These are phyloP conservation scores for Malassezia furfur DNA, from an alignment of 1,284 basidiomycete species.

Conservation along the genomic window DNA sequence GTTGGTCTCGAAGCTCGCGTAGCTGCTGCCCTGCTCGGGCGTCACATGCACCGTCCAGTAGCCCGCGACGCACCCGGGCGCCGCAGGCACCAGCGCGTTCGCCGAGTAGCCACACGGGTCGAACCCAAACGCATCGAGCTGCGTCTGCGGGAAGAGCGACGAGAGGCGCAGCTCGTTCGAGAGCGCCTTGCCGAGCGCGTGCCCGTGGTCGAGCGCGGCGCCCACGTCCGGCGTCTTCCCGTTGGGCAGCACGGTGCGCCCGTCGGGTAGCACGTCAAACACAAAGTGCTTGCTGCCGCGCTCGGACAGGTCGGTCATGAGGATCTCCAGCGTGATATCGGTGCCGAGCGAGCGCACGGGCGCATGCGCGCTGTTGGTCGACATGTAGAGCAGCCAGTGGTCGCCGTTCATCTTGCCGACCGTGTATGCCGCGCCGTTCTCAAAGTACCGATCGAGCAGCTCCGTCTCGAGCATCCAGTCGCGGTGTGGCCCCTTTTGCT, in stretches of 20 bases:
- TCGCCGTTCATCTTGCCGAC: conserved; percentile 97
- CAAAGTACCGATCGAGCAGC: conserved; percentile 79
- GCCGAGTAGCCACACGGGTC: conserved; percentile 92
- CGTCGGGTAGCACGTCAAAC: conserved; percentile 50
- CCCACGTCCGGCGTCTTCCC: conserved; percentile 1
- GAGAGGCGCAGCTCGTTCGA: conserved; percentile 72
- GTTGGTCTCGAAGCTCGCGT: conserved; percentile 97
- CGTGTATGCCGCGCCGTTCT: conserved; percentile 77
- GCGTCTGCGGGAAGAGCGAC: conserved; percentile 71
- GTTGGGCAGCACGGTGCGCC: conserved; percentile 7
- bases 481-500: conserved; percentile 82
- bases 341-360: conserved; percentile 19
- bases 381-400: conserved; percentile 86
- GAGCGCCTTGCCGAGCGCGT: conserved; percentile 60
- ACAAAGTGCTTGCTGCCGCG: conserved; percentile 70
- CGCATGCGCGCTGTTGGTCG: conserved; percentile 28
- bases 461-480: conserved; percentile 90
- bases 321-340: conserved; percentile 94
- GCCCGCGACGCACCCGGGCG: conserved; percentile 24
- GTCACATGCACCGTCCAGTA: conserved; percentile 99
- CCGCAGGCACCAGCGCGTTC: conserved; percentile 61
- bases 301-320: conserved; percentile 87
- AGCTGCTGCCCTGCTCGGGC: conserved; percentile 91
- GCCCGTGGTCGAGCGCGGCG: conserved; percentile 42
- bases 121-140: conserved; percentile 86